Evolutionary conservation across 129 eudicot species (phyloP), one percentile per base, ranked within the genome.

Genomic region (Pulicaria dysenterica): DNA sequence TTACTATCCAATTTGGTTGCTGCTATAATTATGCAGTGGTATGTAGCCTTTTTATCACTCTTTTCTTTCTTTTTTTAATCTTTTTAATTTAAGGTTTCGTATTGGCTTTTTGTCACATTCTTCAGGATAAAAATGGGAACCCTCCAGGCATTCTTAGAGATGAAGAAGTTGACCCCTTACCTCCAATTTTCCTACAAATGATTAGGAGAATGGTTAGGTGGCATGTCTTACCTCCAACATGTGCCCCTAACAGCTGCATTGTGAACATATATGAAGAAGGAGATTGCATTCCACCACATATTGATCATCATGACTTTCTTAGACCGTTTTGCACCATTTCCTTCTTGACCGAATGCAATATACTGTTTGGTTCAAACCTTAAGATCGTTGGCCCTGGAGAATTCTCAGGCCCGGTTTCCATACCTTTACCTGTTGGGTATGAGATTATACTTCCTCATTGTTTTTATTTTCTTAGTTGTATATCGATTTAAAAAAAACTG

Each of bases 11-110:
- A 73, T 89, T 89, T 76, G 96, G 92, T 31, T 86, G 96, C 63
- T 86, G 96, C 64, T 89, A 89, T 50, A 89, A 89, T 47, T 89
- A 89, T 77, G 96, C 92, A 67, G 81, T 67, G 82, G 96, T 86
- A 84, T 34, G 62, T 11, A 64, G 9, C 2, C 53, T 34, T 78
- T 43, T 19, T 48, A 12, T 61, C 14, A 31, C 37, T 17, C 19
- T 68, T 9, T 39, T 3, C 19, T 39, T 58, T 69, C 8, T 60
- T 51, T 12, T 4, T 53, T 72, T 5, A 50, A 3, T 3, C 3
- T 58, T 17, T 38, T n/a, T 17, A 17, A 15, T 31, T 55, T 65
- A 31, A n/a, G 0, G 14, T 46, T 48, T 11, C 43, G 41, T 58
- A 57, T 67, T 41, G 14, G 56, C 43, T 56, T 61, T 76, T 65